These are phyloP conservation scores for Cryoendolithus antarcticus DNA, from an alignment of 2,329 filamentous ascomycete genomes.

Conservation along the genomic window DNA sequence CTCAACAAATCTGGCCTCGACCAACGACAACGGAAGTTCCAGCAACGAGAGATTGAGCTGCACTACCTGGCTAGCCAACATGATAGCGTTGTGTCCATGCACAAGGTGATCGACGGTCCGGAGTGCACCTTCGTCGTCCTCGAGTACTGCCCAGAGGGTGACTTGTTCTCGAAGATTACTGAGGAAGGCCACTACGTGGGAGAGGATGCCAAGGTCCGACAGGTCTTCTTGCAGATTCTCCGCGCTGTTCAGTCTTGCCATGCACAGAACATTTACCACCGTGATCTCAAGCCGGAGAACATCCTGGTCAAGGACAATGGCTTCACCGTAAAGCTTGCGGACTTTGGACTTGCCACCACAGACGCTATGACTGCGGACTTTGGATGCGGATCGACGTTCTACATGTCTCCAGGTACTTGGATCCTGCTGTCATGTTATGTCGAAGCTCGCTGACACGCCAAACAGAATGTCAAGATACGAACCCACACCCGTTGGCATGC, in stretches of 20 bases:
- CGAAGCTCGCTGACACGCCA: slow-evolving; percentile 13
- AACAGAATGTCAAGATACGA: slow-evolving; percentile 77
- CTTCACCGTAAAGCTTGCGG: slow-evolving; percentile 84
- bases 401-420: slow-evolving; percentile 89
- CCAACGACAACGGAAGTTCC: slow-evolving; percentile 74
- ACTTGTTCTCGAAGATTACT: slow-evolving; percentile 95
- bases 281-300: slow-evolving; percentile 97
- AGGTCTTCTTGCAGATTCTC: slow-evolving; percentile 86
- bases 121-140: slow-evolving; percentile 95
- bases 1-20: slow-evolving; percentile 91
- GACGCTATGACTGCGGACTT: slow-evolving; percentile 82
- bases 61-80: slow-evolving; percentile 84
- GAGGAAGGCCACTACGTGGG: slow-evolving; percentile 86
- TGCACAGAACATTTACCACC: slow-evolving; percentile 83
- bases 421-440: background rate
- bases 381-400: slow-evolving; percentile 95
- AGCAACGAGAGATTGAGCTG: slow-evolving; percentile 82
- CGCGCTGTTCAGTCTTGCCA: slow-evolving; percentile 96
- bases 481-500: slow-evolving; percentile 56
- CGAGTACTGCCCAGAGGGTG: slow-evolving; percentile 93
- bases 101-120: slow-evolving; percentile 80
- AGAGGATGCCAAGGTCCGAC: slow-evolving; percentile 77
- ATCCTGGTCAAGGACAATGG: slow-evolving; percentile 83
- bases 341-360: slow-evolving; percentile 89
- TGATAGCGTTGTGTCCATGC: slow-evolving; percentile 83